Evolutionary conservation across 805 yeast species (phyloP).

Genomic region (Sugiyamaella marilandica): DNA sequence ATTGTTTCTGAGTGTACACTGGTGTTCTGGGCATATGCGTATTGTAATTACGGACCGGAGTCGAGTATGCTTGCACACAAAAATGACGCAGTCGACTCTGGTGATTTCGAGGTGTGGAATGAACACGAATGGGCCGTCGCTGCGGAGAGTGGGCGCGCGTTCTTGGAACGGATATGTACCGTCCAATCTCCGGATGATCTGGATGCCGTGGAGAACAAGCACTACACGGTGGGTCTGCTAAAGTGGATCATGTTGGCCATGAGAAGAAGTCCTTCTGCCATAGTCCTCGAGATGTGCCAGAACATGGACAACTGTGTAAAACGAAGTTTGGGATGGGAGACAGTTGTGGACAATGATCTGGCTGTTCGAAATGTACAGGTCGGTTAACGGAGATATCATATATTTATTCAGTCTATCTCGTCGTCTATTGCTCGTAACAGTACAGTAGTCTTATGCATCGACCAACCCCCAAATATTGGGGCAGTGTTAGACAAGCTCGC

Average conservation of each 20-base stretch:
- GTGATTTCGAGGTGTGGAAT: constrained; percentile 9
- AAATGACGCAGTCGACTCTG: constrained; percentile 2
- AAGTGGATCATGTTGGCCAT: constrained; percentile 16
- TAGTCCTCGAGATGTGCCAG: constrained; percentile 53
- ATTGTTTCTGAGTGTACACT: constrained; percentile 25
- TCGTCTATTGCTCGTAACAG: too few relatives aligned
- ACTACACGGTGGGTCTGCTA: constrained; percentile 52
- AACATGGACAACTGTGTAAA: constrained; percentile 51
- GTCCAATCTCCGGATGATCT: constrained; percentile 11
- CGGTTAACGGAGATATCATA: not conserved
- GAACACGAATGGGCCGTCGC: constrained; percentile 30
- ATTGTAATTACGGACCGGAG: constrained; percentile 30
- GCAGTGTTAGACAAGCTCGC: not conserved
- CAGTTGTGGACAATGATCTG: constrained; percentile 9
- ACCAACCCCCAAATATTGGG: not conserved
- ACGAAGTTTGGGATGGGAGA: constrained; percentile 46
- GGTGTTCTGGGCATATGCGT: constrained; percentile 30
- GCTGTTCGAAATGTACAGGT: constrained; percentile 1
- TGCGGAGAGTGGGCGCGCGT: constrained; percentile 46
- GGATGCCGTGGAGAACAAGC: constrained; percentile 36
- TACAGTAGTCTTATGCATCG: too few relatives aligned
- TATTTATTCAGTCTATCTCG: not conserved
- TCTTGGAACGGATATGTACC: constrained; percentile 38
- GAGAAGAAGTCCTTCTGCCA: constrained; percentile 41
- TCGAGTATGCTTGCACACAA: constrained; percentile 16